phyloP scores from a whole-genome alignment of 2,329 filamentous ascomycete genomes.

The Cladosporium phlei region DNA sequence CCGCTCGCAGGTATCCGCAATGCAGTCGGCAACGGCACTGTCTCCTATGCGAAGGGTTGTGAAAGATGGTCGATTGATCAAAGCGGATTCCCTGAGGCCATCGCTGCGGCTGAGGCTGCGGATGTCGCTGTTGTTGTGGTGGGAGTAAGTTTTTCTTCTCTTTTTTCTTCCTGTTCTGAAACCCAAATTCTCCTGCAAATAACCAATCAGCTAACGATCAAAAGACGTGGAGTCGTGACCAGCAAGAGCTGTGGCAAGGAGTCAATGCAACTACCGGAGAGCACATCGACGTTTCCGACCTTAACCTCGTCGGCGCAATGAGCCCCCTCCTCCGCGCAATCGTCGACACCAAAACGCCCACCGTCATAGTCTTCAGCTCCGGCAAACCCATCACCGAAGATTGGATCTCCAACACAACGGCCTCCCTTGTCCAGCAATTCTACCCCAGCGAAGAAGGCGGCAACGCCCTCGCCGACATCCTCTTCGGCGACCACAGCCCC shows the following conservation, averaged over 20 bases:
- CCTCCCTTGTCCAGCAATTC: conserved; percentile 53
- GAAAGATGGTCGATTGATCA: conserved; percentile 68
- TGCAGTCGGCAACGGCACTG: conserved; percentile 51
- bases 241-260: conserved; percentile 64
- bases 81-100: conserved; percentile 61
- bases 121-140: conserved; percentile 70
- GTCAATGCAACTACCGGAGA: conserved; percentile 72
- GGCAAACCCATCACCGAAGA: conserved; percentile 70
- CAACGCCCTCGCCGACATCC: conserved; percentile 71
- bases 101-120: conserved; percentile 60
- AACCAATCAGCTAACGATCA: too few relatives aligned
- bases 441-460: conserved; percentile 70
- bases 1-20: conserved; percentile 41
- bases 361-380: conserved; percentile 59
- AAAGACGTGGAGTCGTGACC: conserved; percentile 73
- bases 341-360: conserved; percentile 55
- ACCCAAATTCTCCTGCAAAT: too few relatives aligned
- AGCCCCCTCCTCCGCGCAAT: conserved; percentile 59
- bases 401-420: conserved; percentile 59
- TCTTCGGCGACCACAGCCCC: conserved; percentile 69
- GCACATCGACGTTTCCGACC: conserved; percentile 61
- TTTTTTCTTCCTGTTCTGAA: too few relatives aligned
- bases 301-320: conserved; percentile 46
- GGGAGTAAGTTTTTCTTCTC: too few relatives aligned
- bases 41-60: conserved; percentile 66